phyloP scores from a whole-genome alignment of 768 basidiomycete species.

The Russula abietina region DNA sequence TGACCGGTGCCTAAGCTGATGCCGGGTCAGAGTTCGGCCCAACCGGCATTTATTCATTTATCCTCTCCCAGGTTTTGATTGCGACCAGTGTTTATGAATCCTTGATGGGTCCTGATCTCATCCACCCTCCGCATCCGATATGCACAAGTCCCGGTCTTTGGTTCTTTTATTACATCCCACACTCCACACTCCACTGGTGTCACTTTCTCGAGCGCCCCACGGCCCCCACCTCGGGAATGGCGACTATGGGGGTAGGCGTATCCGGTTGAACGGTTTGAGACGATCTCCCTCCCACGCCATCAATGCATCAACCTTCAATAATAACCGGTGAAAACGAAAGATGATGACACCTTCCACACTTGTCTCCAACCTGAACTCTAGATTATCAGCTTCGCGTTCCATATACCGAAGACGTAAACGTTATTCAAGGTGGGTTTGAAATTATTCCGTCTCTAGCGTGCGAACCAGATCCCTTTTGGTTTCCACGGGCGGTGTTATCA shows the following conservation, averaged over 20 bases:
- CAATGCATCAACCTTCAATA: background rate
- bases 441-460: background rate
- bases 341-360: background rate
- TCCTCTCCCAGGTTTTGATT: background rate
- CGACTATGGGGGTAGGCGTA: background rate
- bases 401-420: background rate
- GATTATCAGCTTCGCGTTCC: background rate
- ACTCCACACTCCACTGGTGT: background rate
- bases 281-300: background rate
- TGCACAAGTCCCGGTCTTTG: background rate
- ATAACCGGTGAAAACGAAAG: background rate
- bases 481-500: conserved; percentile 3
- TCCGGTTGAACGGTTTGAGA: background rate
- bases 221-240: background rate
- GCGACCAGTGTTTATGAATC: background rate
- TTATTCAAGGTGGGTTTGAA: background rate
- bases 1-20: conserved; percentile 1
- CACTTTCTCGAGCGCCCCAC: background rate
- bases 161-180: background rate
- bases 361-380: background rate
- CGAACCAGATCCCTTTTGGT: background rate
- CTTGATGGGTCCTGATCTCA: background rate
- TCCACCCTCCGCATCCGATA: background rate
- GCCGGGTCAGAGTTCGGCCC: conserved; percentile 1
- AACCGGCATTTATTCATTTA: conserved; percentile 14